Percentiles rank a stretch among this genome's conserved stretches.
Evolutionary conservation across 176 grass and related monocot genomes (phyloP).

Genomic region (Phragmites australis): DNA sequence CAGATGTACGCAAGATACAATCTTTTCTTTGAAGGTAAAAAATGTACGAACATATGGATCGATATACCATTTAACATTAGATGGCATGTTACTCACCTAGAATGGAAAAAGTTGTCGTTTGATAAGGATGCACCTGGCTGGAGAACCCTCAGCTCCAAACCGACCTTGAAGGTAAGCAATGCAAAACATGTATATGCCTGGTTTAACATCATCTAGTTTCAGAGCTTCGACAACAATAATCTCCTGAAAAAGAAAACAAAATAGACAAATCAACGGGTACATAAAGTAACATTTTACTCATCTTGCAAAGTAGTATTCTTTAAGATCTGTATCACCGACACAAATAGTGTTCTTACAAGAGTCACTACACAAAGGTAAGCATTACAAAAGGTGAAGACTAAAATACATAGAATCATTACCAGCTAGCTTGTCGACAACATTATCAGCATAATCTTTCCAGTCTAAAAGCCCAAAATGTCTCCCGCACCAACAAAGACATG

Average conservation of each 20-base stretch:
- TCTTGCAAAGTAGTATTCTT: slow-evolving; percentile 1
- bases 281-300: not conserved
- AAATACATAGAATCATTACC: slow-evolving; percentile 23
- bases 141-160: slow-evolving; percentile 47
- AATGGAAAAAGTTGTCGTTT: slow-evolving; percentile 15
- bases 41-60: not conserved
- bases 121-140: slow-evolving; percentile 49
- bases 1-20: not conserved
- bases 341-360: slow-evolving; percentile 2
- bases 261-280: not conserved
- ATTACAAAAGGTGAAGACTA: slow-evolving; percentile 6
- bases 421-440: slow-evolving; percentile 9
- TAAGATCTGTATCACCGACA: slow-evolving; percentile 23
- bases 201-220: slow-evolving; percentile 41
- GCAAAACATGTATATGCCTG: slow-evolving; percentile 44
- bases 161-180: slow-evolving; percentile 47
- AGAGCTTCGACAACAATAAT: slow-evolving; percentile 51
- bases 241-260: slow-evolving; percentile 35
- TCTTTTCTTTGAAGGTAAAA: not conserved
- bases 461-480: slow-evolving; percentile 22
- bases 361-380: slow-evolving; percentile 15
- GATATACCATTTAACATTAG: not conserved
- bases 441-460: not conserved
- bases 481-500: not conserved
- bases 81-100: not conserved